phyloP scores from a whole-genome alignment of 2,329 filamentous ascomycete genomes.

The Dothidotthia symphoricarpi region DNA sequence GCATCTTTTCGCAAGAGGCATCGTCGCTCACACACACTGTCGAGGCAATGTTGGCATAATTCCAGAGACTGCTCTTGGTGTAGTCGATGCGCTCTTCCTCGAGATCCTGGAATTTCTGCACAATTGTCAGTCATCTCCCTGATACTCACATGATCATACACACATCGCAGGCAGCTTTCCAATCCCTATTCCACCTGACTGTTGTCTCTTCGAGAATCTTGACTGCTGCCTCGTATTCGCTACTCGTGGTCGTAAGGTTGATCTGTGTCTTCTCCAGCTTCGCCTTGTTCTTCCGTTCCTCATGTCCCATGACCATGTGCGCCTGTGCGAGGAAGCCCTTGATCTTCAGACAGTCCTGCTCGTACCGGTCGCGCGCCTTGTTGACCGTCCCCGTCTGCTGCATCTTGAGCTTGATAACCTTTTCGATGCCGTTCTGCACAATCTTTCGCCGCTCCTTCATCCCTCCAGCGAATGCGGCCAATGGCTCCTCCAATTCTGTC shows the following conservation, averaged over 20 bases:
- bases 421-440: conserved; percentile 89
- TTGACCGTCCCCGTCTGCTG: conserved; percentile 89
- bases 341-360: conserved; percentile 97
- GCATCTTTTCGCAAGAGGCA: conserved; percentile 87
- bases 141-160: conserved; percentile 14
- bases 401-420: conserved; percentile 86
- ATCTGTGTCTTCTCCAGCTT: conserved; percentile 99
- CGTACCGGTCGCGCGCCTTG: conserved; percentile 93
- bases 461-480: conserved; percentile 85
- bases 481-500: conserved; percentile 87
- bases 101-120: conserved; percentile 92
- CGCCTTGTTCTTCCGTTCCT: conserved; percentile 97
- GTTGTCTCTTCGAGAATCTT: conserved; percentile 95
- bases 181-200: conserved; percentile 92
- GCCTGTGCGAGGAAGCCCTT: conserved; percentile 98
- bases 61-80: conserved; percentile 96
- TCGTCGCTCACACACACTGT: conserved; percentile 98
- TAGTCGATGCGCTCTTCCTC: conserved; percentile 97
- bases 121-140: conserved; percentile 8
- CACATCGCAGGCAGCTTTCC: conserved; percentile 88
- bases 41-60: conserved; percentile 93
- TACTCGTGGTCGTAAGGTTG: conserved; percentile 84
- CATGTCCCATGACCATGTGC: conserved; percentile 99
- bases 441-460: conserved; percentile 98
- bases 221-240: conserved; percentile 89